These are phyloP conservation scores for Solanum sitiens DNA, from an alignment of 257 asterid genomes.

Conservation along the genomic window DNA sequence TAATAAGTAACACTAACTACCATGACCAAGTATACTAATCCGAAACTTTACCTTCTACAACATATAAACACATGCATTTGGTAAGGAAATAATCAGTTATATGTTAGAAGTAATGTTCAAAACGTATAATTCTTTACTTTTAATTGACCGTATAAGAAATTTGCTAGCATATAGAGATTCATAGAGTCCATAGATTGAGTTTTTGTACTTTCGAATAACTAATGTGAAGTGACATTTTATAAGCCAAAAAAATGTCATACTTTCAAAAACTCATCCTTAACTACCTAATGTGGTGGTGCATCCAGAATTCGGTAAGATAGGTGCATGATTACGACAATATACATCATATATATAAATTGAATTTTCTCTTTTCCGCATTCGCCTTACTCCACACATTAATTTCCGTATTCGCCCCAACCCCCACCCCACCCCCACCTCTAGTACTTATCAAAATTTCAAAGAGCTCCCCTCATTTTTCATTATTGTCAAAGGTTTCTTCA, in stretches of 20 bases:
- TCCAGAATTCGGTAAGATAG: too few relatives aligned
- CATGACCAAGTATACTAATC: not conserved
- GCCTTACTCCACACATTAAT: not conserved
- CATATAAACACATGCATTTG: not conserved
- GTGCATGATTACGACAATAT: too few relatives aligned
- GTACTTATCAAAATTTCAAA: not conserved
- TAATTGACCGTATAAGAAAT: not conserved
- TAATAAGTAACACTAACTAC: not conserved
- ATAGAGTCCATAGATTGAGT: not conserved
- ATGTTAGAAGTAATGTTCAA: not conserved
- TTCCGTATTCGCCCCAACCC: not conserved
- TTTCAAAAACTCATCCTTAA: not conserved
- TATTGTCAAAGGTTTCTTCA: not conserved
- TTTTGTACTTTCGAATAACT: not conserved
- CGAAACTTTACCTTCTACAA: not conserved
- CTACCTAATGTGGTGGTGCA: not conserved
- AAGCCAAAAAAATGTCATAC: not conserved
- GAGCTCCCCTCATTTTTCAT: not conserved
- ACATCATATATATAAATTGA: too few relatives aligned
- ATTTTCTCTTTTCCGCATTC: not conserved
- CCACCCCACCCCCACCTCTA: too few relatives aligned
- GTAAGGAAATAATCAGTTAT: not conserved
- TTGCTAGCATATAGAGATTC: not conserved
- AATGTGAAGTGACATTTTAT: not conserved
- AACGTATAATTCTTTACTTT: not conserved